Evolutionary conservation across 78 protist genomes (phyloP), one percentile per base, ranked within the genome.

Genomic region (Polysphondylium violaceum): DNA sequence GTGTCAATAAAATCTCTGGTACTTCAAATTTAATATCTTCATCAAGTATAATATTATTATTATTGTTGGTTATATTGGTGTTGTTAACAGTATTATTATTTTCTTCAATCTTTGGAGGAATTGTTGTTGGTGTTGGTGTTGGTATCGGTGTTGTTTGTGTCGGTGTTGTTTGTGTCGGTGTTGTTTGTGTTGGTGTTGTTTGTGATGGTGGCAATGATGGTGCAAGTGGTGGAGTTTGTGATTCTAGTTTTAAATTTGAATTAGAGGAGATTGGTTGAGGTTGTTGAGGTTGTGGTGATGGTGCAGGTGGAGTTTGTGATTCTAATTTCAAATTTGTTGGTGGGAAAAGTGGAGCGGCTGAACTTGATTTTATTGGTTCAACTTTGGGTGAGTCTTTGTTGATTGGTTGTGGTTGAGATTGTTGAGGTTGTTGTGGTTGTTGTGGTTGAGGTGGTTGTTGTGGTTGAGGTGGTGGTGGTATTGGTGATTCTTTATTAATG

Each of bases 1-100:
- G n/a, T 25, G 60, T 58, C 31, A 69, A 59, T 7, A 83, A 33
- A 27, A 69, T 58, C 6, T 67, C 72, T 31, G 91, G 91, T 71
- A 83, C 64, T 55, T 83, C 91, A 23, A 83, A 63, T 55, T 59
- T 67, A 47, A 61, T 53, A 25, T 83, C 91, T 27, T 83, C 79
- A 59, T 79, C 76, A 19, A 79, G 35, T 67, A 27, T 79, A 19
- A 67, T 79, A 41, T 69, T 36, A 1, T 69, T 67, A 67, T 75
- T 3, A 61, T 61, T 64, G 17, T 64, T 3, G 17, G 17, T 64
- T 29, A 27, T 27, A 64, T 64, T 64, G 33, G 33, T 64, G 17
- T 17, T 36, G 21, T 64, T 36, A 35, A 36, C 38, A 23, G 33
- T 38, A 17, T 29, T 50, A 35, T 64, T 27, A 38, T 64, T 36